Conservation (phyloP, 768 basidiomycete genomes). For the Panellus pusillus region DNA sequence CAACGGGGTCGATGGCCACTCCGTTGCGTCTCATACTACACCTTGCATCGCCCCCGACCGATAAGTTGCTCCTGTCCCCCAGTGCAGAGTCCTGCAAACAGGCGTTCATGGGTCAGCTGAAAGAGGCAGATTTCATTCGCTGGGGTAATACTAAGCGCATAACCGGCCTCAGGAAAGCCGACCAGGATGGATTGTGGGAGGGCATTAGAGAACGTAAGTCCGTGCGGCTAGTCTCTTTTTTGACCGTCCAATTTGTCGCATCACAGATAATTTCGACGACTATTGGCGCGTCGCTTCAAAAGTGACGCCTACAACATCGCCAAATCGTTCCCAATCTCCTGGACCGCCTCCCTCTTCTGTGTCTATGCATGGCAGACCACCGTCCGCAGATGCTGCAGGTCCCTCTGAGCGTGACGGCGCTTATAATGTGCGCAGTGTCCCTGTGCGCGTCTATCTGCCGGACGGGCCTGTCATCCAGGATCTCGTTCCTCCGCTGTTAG, state of each 20-base stretch:
- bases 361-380: slow-evolving; percentile 65
- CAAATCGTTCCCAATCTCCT: slow-evolving; percentile 58
- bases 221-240: slow-evolving; percentile 5
- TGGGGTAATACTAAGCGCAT: slow-evolving; percentile 97
- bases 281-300: slow-evolving; percentile 95
- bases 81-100: slow-evolving; percentile 87
- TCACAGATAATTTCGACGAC: slow-evolving; percentile 89
- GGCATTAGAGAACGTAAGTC: slow-evolving; percentile 90
- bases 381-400: slow-evolving; percentile 58
- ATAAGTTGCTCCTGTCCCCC: slow-evolving; percentile 80
- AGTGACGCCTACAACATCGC: slow-evolving; percentile 78
- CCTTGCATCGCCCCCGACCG: slow-evolving; percentile 82
- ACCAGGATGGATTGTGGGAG: slow-evolving; percentile 97
- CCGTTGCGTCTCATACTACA: slow-evolving; percentile 85
- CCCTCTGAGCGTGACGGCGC: slow-evolving; percentile 75
- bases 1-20: slow-evolving; percentile 39
- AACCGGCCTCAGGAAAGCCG: slow-evolving; percentile 84
- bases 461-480: slow-evolving; percentile 93
- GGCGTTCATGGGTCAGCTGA: slow-evolving; percentile 92
- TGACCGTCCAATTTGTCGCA: background rate
- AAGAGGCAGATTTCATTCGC: slow-evolving; percentile 95
- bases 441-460: slow-evolving; percentile 85
- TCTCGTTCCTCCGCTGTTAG: slow-evolving; percentile 73
- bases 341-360: slow-evolving; percentile 51
- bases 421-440: slow-evolving; percentile 84